A percentile compares a stretch with the other conserved stretches of the same genome.
These are phyloP conservation scores for Penicillium argentinense DNA, from an alignment of 495 filamentous ascomycete genomes.

Conservation along the genomic window DNA sequence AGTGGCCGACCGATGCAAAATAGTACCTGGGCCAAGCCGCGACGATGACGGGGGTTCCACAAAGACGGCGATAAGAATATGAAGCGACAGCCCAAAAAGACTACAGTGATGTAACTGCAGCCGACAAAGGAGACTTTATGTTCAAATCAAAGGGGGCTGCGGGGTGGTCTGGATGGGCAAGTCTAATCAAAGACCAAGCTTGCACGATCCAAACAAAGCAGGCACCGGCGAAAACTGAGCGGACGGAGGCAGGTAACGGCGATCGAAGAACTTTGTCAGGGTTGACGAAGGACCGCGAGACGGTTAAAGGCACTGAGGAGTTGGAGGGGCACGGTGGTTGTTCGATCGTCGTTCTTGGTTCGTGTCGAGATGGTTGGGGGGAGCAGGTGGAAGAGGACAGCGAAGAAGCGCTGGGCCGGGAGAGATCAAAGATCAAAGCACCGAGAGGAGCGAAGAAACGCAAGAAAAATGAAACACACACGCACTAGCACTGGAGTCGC, in stretches of 20 bases:
- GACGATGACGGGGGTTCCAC: slow-evolving; percentile 6
- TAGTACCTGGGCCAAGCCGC: slow-evolving; percentile 2
- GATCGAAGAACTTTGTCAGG: not conserved
- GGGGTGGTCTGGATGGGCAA: slow-evolving; percentile 6
- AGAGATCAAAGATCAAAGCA: slow-evolving; percentile 2
- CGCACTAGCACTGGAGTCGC: slow-evolving; percentile 7
- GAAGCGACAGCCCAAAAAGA: slow-evolving; percentile 6
- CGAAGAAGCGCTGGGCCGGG: slow-evolving; percentile 4
- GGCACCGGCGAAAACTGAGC: not conserved
- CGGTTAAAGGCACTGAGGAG: too few species aligned
- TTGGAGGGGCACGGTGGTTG: slow-evolving; percentile 11
- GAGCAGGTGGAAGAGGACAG: slow-evolving; percentile 6
- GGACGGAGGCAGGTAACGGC: not conserved
- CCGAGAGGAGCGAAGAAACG: slow-evolving; percentile 3
- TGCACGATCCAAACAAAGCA: slow-evolving; percentile 18
- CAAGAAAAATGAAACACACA: slow-evolving; percentile 12
- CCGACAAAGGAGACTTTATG: not conserved
- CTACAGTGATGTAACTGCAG: slow-evolving; percentile 13
- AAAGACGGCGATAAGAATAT: slow-evolving; percentile 7
- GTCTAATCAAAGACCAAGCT: slow-evolving; percentile 13
- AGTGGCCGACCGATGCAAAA: slow-evolving; percentile 8
- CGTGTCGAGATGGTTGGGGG: slow-evolving; percentile 10
- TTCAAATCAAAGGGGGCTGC: not conserved
- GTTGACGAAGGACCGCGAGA: too few species aligned
- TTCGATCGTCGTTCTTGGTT: not conserved